Conservation (phyloP, 2,329 filamentous ascomycete species). For the Plectosphaerella sp. region DNA sequence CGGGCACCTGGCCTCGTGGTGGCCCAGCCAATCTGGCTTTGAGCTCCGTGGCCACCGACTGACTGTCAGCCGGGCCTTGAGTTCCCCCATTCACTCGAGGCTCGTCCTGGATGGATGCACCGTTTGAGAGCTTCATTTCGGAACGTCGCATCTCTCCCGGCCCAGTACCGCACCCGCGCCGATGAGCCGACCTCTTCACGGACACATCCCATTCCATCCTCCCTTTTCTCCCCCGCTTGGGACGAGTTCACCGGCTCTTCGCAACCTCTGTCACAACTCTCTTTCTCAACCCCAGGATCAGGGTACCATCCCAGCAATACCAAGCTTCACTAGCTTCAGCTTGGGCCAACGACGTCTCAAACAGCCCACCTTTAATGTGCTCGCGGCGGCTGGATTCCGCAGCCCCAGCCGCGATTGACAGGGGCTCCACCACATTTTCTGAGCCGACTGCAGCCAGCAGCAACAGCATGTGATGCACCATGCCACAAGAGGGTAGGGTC, state of each 20-base stretch:
- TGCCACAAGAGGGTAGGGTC: background rate
- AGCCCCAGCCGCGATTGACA: background rate
- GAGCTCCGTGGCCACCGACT: background rate
- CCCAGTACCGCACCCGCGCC: too few relatives aligned
- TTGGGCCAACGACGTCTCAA: background rate
- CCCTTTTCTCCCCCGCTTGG: constrained; percentile 1
- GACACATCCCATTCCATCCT: background rate
- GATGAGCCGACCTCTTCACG: background rate
- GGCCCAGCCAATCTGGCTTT: background rate
- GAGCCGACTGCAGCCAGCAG: background rate
- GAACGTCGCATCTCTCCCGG: too few relatives aligned
- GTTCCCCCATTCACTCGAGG: constrained; percentile 1
- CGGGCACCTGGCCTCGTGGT: background rate
- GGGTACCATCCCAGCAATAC: background rate
- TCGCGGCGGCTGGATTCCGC: background rate
- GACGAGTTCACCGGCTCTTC: constrained; percentile 1
- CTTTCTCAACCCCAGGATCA: background rate
- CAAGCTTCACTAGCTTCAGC: background rate
- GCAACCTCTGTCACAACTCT: background rate
- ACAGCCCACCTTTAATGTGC: background rate
- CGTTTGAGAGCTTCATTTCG: too few relatives aligned
- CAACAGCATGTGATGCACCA: background rate
- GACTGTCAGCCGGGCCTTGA: constrained; percentile 2
- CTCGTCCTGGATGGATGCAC: background rate
- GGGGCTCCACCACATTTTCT: background rate